Evolutionary conservation across 2,329 filamentous ascomycete genomes (phyloP).

Genomic region (Falciphora oryzae): DNA sequence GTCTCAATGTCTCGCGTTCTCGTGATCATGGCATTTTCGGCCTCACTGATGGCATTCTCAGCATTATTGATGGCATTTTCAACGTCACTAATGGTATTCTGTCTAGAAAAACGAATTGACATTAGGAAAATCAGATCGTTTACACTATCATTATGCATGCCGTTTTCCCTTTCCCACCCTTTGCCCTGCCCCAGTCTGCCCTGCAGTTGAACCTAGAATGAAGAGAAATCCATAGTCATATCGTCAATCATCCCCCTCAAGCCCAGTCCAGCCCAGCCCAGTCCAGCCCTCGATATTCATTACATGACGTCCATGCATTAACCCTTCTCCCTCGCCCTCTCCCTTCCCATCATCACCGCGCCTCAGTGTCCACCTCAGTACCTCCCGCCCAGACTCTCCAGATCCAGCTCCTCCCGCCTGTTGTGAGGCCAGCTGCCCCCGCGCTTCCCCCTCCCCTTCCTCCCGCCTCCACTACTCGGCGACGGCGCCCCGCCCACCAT

Average conservation of each 20-base stretch:
- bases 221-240: background rate
- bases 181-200: background rate
- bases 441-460: background rate
- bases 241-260: background rate
- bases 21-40: too few relatives aligned
- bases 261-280: too few relatives aligned
- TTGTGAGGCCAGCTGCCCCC: conserved; percentile 6
- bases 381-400: background rate
- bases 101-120: too few relatives aligned
- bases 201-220: background rate
- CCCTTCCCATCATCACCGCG: too few relatives aligned
- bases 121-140: too few relatives aligned
- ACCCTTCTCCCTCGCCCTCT: too few relatives aligned
- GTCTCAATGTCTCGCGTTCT: too few relatives aligned
- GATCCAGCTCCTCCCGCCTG: conserved; percentile 6
- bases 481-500: background rate
- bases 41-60: too few relatives aligned
- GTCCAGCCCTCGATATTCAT: too few relatives aligned
- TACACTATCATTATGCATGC: too few relatives aligned
- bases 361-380: background rate
- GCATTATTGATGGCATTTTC: too few relatives aligned
- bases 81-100: too few relatives aligned
- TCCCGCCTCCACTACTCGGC: background rate
- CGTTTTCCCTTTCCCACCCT: background rate
- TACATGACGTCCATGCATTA: background rate